Conservation (phyloP, 1,139 yeast genomes). For the Lipomyces yarrowii region DNA sequence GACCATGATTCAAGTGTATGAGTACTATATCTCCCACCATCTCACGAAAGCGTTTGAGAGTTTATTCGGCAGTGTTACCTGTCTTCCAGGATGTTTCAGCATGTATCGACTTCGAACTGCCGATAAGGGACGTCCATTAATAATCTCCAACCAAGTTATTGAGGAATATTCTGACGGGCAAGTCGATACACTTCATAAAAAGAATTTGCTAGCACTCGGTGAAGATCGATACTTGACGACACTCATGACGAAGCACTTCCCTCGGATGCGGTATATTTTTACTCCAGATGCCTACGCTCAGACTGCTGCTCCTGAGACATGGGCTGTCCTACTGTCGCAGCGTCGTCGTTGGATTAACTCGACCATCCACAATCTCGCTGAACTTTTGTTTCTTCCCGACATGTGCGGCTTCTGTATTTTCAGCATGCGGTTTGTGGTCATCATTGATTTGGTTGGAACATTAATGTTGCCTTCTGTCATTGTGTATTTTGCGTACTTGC, state of each 20-base stretch:
- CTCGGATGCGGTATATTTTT: slow-evolving; percentile 40
- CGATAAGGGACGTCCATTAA: slow-evolving; percentile 44
- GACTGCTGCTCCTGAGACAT: slow-evolving; percentile 44
- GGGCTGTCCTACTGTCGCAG: slow-evolving; percentile 43
- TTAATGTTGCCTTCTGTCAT: slow-evolving; percentile 44
- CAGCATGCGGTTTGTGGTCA: slow-evolving; percentile 44
- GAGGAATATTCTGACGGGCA: slow-evolving; percentile 45
- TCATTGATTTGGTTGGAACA: slow-evolving; percentile 45
- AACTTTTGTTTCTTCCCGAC: slow-evolving; percentile 41
- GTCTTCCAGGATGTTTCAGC: slow-evolving; percentile 50
- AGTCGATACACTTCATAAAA: slow-evolving; percentile 48
- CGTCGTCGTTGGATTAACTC: slow-evolving; percentile 48
- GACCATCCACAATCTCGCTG: slow-evolving; percentile 45
- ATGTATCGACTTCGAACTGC: slow-evolving; percentile 45
- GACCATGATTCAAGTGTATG: slow-evolving; percentile 51
- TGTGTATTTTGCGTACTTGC: slow-evolving; percentile 42
- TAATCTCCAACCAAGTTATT: slow-evolving; percentile 45
- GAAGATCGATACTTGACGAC: slow-evolving; percentile 50
- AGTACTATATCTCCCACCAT: slow-evolving; percentile 50
- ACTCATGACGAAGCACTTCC: slow-evolving; percentile 42
- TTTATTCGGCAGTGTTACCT: slow-evolving; percentile 48
- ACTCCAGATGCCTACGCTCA: slow-evolving; percentile 42
- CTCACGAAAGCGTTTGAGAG: slow-evolving; percentile 49
- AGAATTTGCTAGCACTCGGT: slow-evolving; percentile 48
- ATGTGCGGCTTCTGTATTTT: slow-evolving; percentile 45